Percentiles rank a stretch among this genome's conserved stretches.
Conservation (phyloP, 2,329 filamentous ascomycete genomes). For the Fusarium caatingaense region DNA sequence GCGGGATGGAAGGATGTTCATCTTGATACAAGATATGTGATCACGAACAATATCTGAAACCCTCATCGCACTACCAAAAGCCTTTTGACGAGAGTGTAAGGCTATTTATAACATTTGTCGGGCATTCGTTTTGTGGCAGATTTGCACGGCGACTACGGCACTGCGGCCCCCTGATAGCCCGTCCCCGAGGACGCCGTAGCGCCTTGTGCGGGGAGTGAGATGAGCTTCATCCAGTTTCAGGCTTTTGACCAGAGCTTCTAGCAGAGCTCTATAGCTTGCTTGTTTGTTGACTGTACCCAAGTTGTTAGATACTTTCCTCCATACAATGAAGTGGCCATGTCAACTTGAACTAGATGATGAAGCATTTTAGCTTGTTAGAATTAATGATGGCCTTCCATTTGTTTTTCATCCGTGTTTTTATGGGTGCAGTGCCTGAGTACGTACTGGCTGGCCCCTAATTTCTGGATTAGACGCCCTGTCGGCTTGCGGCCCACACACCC, state of each 20-base stretch:
- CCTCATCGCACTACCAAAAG: background rate
- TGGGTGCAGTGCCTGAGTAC: background rate
- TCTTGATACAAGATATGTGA: background rate
- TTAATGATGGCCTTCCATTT: background rate
- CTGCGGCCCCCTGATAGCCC: conserved; percentile 23
- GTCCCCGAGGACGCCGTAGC: conserved; percentile 31
- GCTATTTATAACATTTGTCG: conserved; percentile 5
- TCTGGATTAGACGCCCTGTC: conserved; percentile 23
- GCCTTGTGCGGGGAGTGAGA: conserved; percentile 16
- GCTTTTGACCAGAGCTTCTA: background rate
- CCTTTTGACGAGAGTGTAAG: background rate
- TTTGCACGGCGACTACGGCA: conserved; percentile 5
- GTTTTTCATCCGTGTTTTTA: background rate
- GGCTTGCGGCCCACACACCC: conserved; percentile 36
- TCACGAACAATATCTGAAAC: background rate
- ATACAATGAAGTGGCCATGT: background rate
- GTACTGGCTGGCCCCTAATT: background rate
- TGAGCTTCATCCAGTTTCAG: conserved; percentile 2
- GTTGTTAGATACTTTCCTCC: background rate
- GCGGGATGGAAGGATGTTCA: conserved; percentile 1
- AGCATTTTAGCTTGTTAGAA: background rate
- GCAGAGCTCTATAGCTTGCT: background rate
- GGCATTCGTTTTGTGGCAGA: background rate
- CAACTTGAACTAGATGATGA: background rate
- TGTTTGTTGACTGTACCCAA: background rate